Base-by-base conservation (phyloP, 306 rosid genomes). In the Fagus sylvatica region DNA sequence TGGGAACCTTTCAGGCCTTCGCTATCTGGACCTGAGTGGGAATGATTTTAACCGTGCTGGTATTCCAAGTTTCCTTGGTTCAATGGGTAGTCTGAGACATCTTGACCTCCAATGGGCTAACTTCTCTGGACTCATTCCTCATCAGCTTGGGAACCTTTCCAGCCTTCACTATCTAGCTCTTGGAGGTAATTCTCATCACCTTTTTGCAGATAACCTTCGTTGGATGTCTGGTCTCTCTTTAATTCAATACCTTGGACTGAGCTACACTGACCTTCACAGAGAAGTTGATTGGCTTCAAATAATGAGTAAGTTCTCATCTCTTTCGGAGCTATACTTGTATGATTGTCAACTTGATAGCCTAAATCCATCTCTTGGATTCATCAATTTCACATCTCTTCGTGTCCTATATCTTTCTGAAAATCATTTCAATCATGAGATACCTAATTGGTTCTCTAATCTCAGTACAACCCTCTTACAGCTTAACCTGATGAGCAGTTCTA, bases 1-100 rank as follows among this genome's bases (percentile, higher is more conserved):
- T 10, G 76, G 76, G 41, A 81, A 81, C 30, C 81, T 76, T 30
- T n/a, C 85, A 1, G 76, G 19, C 7, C 48, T 42, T 42, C 11
- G 4, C 48, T 16, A 43, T 36, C 76, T 78, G 16, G 1, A n/a
- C n/a, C n/a, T n/a, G n/a, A n/a, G n/a, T n/a, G n/a, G n/a, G n/a
- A n/a, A n/a, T n/a, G n/a, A n/a, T n/a, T n/a, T n/a, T n/a, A n/a
- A n/a, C n/a, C n/a, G n/a, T n/a, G n/a, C n/a, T n/a, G n/a, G n/a
- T n/a, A n/a, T n/a, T n/a, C n/a, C n/a, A n/a, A n/a, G n/a, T n/a
- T n/a, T n/a, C n/a, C n/a, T n/a, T n/a, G n/a, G n/a, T n/a, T n/a
- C n/a, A n/a, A n/a, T n/a, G n/a, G n/a, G n/a, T n/a, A n/a, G n/a
- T n/a, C n/a, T n/a, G n/a, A n/a, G n/a, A n/a, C n/a, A n/a, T n/a